Evolutionary conservation across 306 rosid genomes (phyloP), one percentile per base, ranked within the genome.

Genomic region (Myrica gale): DNA sequence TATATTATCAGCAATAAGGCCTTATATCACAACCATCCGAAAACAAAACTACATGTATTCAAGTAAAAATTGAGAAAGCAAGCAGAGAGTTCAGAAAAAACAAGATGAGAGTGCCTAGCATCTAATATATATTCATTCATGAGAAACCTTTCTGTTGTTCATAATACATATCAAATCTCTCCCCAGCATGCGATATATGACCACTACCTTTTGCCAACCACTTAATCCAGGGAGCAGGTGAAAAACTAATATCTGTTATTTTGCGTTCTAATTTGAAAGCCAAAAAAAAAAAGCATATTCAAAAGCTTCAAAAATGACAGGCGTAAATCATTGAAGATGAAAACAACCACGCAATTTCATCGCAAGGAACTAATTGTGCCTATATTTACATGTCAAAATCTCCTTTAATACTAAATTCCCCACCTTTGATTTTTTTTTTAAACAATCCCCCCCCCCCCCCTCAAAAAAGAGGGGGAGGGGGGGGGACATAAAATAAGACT

Each of bases 131-230:
- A 51, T 78, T 39, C 55, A 83, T 70, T 80, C 96, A 47, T 84
- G 60, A 32, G 87, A 63, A 72, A 54, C 56, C 85, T 69, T 90
- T 65, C 79, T 84, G 81, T 82, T 85, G 54, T 86, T 32, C 91
- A 80, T 78, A 82, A 77, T 50, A 88, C 21, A 84, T n/a, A 48
- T 48, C 16, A 15, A 9, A 47, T 47, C 51, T 15, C 53, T 48
- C 16, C 53, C 53, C 13, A 9, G 5, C 3, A 20, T 23, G 37
- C 5, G 4, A 58, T 58, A 58, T 20, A 58, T 10, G 15, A 58
- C 42, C 41, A 20, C 10, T 39, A 23, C 5, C 65, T 9, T 23
- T 23, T 23, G 17, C 42, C 37, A 10, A 23, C 13, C 21, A 21
- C 65, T 58, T 32, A 58, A 58, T 58, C 21, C 65, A 58, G 37